Base-by-base conservation (phyloP, 441 rosid species). In the Euphorbia schlechtendalii region DNA sequence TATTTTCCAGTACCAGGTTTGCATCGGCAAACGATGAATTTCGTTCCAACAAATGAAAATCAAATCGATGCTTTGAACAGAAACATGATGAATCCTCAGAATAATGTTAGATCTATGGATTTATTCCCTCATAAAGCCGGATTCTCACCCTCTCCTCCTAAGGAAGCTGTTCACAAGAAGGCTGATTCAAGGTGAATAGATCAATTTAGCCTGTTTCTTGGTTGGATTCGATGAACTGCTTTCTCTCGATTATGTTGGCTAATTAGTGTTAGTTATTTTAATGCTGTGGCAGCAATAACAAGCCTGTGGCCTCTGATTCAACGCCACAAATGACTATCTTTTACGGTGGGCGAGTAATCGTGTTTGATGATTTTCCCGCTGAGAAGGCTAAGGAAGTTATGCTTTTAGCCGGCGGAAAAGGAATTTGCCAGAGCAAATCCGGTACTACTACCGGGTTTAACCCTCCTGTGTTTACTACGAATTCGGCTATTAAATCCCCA, bases 321-420 rank as follows among this genome's bases (percentile, higher is more conserved):
- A 45, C 84, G 65, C 82, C 91, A 14, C 84, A 81, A 27, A 80
- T 89, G 90, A 89, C 98, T 3, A 84, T 92, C 36, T 89, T 92
- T 65, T 92, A 89, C 30, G 82, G 56, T 0, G 95, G 98, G 22
- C 84, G 80, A 77, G 95, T 89, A 68, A 69, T 87, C 32, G 91
- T 86, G 66, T 81, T 89, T 41, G 70, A 84, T 30, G 85, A 81
- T 67, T 81, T 86, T 59, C 75, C 91, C 0, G 84, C 85, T 36
- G 89, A 86, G 32, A 87, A 84, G 73, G 96, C 90, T 0, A 87
- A 79, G 74, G 81, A 89, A 75, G 68, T 92, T 72, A 80, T 92
- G 85, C 61, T 69, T 40, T 69, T 86, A n/a, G 93, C 96, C 14
- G 69, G 77, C 75, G n/a, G n/a, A n/a, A 74, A 75, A 64, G 82